phyloP scores from a whole-genome alignment of 441 rosid genomes.

The Biscutella auriculata region DNA sequence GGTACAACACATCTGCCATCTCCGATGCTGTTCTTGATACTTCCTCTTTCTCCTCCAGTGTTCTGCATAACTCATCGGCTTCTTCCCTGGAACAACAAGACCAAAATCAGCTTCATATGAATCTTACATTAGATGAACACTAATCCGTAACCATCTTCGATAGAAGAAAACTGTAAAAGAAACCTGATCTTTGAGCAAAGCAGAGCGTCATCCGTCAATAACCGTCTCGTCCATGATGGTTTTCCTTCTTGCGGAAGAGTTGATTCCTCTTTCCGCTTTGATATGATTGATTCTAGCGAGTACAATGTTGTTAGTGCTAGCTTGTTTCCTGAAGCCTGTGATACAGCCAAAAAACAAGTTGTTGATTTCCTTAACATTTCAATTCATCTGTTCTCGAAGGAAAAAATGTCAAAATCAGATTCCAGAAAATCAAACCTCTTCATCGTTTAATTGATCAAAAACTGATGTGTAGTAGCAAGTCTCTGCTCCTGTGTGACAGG shows the following conservation, averaged over 20 bases:
- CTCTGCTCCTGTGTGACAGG: conserved; percentile 76
- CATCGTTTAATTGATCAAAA: conserved; percentile 25
- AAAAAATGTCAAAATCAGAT: neutral
- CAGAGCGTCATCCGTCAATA: conserved; percentile 36
- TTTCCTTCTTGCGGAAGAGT: conserved; percentile 41
- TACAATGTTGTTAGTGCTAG: conserved; percentile 53
- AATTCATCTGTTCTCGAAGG: neutral
- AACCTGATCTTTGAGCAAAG: conserved; percentile 74
- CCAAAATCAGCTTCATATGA: neutral
- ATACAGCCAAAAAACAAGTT: neutral
- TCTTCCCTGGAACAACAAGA: conserved; percentile 44
- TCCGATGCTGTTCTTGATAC: conserved; percentile 45
- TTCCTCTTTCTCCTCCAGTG: conserved; percentile 63
- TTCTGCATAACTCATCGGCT: conserved; percentile 67
- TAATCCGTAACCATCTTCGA: no score
- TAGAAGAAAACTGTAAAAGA: neutral
- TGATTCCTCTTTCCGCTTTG: conserved; percentile 50
- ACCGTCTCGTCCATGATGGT: conserved; percentile 58
- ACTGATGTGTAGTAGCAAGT: conserved; percentile 65
- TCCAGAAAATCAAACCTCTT: conserved; percentile 17
- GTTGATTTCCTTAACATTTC: neutral
- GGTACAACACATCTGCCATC: conserved; percentile 75
- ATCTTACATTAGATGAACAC: neutral
- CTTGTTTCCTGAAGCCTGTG: conserved; percentile 40
- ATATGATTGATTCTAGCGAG: conserved; percentile 56